These are phyloP conservation scores for Taphrina wiesneri DNA, from an alignment of 1,139 yeast species.

Conservation along the genomic window DNA sequence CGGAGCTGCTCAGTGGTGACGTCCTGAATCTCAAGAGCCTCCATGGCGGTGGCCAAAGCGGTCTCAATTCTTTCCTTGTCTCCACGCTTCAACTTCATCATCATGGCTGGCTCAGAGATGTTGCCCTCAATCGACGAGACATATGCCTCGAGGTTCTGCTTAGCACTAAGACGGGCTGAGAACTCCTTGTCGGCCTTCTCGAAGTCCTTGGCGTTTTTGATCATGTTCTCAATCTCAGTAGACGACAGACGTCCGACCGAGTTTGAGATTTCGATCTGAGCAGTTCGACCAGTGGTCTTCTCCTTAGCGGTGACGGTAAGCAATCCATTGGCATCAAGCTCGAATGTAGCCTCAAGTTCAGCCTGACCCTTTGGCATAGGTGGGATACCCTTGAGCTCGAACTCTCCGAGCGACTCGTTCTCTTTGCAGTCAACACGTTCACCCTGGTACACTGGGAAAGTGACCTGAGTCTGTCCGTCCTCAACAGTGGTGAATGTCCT, in stretches of 20 bases:
- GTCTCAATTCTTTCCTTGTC: constrained; percentile 97
- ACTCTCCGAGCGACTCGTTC: constrained; percentile 99
- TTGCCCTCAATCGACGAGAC: constrained; percentile 96
- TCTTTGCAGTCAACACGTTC: constrained; percentile 99
- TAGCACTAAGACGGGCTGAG: constrained; percentile 99
- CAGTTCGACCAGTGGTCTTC: constrained; percentile 98
- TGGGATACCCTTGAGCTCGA: constrained; percentile 98
- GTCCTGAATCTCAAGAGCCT: constrained; percentile 96
- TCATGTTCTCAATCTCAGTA: constrained; percentile 98
- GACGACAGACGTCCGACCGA: constrained; percentile 98
- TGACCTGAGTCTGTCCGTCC: constrained; percentile 99
- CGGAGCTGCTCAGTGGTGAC: constrained; percentile 95
- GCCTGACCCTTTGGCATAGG: constrained; percentile 99
- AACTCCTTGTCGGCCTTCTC: constrained; percentile 98
- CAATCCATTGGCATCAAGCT: constrained; percentile 99
- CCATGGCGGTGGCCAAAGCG: constrained; percentile 97
- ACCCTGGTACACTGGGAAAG: constrained; percentile 99
- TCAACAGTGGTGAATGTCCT: constrained; percentile 99
- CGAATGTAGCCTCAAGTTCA: constrained; percentile 98
- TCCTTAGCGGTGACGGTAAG: constrained; percentile 99
- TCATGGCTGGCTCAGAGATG: constrained; percentile 96
- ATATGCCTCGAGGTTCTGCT: constrained; percentile 99
- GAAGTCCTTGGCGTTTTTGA: constrained; percentile 97
- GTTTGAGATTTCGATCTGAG: constrained; percentile 99
- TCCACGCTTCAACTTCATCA: constrained; percentile 97